Percentiles rank a stretch among this genome's conserved stretches.
These are phyloP conservation scores for Emericellopsis atlantica DNA, from an alignment of 2,329 filamentous ascomycete genomes.

Conservation along the genomic window DNA sequence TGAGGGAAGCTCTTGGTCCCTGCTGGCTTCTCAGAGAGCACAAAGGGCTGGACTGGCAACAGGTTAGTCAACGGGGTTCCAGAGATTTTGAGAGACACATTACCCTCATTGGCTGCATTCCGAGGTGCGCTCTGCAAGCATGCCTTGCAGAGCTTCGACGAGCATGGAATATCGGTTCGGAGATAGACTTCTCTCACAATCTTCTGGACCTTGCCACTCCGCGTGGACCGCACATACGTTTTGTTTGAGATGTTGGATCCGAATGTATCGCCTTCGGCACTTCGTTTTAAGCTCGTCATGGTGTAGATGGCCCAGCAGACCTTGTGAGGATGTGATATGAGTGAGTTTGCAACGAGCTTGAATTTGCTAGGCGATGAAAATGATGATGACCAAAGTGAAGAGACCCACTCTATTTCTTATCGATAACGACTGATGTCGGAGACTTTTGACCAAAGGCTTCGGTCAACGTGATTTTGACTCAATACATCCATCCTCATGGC, in stretches of 20 bases:
- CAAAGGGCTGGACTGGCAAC: slow-evolving; percentile 57
- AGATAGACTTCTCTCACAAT: slow-evolving; percentile 95
- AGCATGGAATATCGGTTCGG: slow-evolving; percentile 93
- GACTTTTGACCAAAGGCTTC: too few relatives aligned
- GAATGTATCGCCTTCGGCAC: slow-evolving; percentile 35
- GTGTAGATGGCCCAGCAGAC: background rate
- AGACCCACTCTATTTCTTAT: background rate
- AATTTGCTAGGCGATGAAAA: background rate
- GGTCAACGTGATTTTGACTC: too few relatives aligned
- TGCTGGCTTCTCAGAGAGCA: slow-evolving; percentile 80
- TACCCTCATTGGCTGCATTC: slow-evolving; percentile 69
- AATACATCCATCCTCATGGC: too few relatives aligned
- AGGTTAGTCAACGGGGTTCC: background rate
- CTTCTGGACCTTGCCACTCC: slow-evolving; percentile 95
- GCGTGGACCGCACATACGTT: slow-evolving; percentile 87
- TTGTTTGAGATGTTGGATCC: slow-evolving; percentile 82
- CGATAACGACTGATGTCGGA: background rate
- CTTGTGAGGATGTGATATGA: slow-evolving; percentile 15
- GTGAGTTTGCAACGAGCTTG: background rate
- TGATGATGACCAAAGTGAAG: background rate
- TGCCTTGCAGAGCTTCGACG: slow-evolving; percentile 70
- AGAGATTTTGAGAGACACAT: slow-evolving; percentile 9
- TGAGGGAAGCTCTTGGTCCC: slow-evolving; percentile 71
- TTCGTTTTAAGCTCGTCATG: slow-evolving; percentile 54
- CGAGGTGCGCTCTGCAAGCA: slow-evolving; percentile 66